Evolutionary conservation across 1,139 yeast species (phyloP).

Genomic region (Geotrichum reessii): DNA sequence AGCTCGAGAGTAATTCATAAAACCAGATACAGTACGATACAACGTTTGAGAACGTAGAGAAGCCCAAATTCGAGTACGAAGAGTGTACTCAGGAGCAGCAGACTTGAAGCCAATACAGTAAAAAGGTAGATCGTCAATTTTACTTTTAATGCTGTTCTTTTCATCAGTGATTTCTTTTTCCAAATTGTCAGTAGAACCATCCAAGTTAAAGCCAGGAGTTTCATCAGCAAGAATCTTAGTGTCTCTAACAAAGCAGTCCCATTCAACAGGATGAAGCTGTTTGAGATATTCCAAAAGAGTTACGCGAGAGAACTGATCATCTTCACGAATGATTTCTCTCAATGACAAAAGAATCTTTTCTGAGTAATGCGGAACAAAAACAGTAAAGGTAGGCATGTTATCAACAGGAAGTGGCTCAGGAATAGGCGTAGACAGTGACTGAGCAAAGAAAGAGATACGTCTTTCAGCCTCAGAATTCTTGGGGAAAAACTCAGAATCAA

Average conservation of each 20-base stretch:
- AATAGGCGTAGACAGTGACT: slow-evolving; percentile 94
- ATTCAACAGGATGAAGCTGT: slow-evolving; percentile 96
- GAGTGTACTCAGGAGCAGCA: slow-evolving; percentile 97
- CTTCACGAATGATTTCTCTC: slow-evolving; percentile 97
- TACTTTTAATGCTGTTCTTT: slow-evolving; percentile 65
- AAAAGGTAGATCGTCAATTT: slow-evolving; percentile 95
- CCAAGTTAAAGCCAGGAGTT: slow-evolving; percentile 31
- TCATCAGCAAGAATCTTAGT: slow-evolving; percentile 98
- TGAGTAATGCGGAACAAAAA: slow-evolving; percentile 94
- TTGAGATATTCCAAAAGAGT: slow-evolving; percentile 92
- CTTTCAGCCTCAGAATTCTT: slow-evolving; percentile 96
- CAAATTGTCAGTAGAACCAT: slow-evolving; percentile 30
- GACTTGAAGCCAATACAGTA: slow-evolving; percentile 99
- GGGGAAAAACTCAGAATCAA: slow-evolving; percentile 94
- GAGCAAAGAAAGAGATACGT: slow-evolving; percentile 98
- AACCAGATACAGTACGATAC: slow-evolving; percentile 97
- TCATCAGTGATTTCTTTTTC: slow-evolving; percentile 54
- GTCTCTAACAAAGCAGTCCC: slow-evolving; percentile 99
- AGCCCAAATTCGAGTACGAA: slow-evolving; percentile 99
- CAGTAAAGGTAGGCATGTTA: slow-evolving; percentile 98
- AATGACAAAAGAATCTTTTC: slow-evolving; percentile 92
- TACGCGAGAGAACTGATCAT: slow-evolving; percentile 95
- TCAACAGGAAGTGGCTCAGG: slow-evolving; percentile 98
- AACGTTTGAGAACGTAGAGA: slow-evolving; percentile 96
- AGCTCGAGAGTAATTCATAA: slow-evolving; percentile 98